Evolutionary conservation across 352 stramenopile genomes (phyloP), one percentile per base, ranked within the genome.

Genomic region (Pythium rhizo-oryzae): DNA sequence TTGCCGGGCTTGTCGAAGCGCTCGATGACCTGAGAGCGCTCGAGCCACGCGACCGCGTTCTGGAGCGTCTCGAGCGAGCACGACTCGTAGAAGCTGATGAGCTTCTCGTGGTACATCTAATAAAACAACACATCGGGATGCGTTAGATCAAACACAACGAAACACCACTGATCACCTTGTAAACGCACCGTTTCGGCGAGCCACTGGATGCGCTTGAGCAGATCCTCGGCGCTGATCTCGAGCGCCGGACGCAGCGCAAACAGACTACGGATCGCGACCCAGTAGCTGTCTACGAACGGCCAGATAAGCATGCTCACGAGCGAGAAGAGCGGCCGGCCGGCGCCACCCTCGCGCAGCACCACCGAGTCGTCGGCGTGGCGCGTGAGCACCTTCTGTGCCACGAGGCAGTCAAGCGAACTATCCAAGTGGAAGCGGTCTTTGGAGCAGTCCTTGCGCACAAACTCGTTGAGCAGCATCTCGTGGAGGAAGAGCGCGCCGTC

Each of bases 281-380:
- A 94, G 76, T 94, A 94, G 73, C 82, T 91, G 64, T 95, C 87
- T 62, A 95, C 87, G 55, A 94, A 95, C n/a, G 87, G 87, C 87
- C 85, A 94, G n/a, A 91, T 69, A 23, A 93, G 73, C 25, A 77
- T 91, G 67, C 83, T 91, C 50, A 95, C 66, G 64, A 95, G 67
- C 39, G 84, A 83, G 18, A 92, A 74, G 63, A 91, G 78, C 15
- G 77, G 69, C 18, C 82, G 71, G 6, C 69, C 62, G 8, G 43
- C 30, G 28, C 62, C 60, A 15, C 50, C 56, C 4, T 69, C 59
- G 30, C 28, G 30, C 19, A 75, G 37, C 9, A 16, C 49, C 33
- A 76, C 56, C 25, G 43, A 55, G 18, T 58, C 58, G 28, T 41
- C 62, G 23, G 33, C 39, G 8, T 24, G 49, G 13, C 56, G 62